Conservation (phyloP, 345 rosid genomes). For the Eucalyptus globulus region DNA sequence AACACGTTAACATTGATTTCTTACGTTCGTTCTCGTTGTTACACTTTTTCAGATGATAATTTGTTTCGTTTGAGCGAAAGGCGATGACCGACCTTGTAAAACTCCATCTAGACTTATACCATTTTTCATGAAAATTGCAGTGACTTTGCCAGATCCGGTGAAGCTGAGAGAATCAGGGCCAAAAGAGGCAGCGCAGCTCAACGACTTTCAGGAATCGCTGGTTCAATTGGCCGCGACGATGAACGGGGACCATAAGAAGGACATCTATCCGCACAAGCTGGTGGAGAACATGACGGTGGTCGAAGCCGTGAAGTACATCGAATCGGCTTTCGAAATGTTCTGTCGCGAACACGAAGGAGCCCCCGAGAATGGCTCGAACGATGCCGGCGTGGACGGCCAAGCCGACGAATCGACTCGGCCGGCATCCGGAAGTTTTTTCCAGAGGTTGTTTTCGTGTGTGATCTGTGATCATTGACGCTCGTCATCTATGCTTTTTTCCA, state of each 20-base stretch:
- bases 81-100: background rate
- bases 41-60: background rate
- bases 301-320: slow-evolving; percentile 36
- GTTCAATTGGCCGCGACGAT: slow-evolving; percentile 51
- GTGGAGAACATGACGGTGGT: slow-evolving; percentile 47
- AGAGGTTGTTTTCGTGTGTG: slow-evolving; percentile 26
- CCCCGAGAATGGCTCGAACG: slow-evolving; percentile 20
- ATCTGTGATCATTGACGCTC: slow-evolving; percentile 17
- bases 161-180: slow-evolving; percentile 22
- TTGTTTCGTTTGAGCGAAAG: background rate
- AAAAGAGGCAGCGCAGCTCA: slow-evolving; percentile 28
- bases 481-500: background rate
- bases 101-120: background rate
- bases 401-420: background rate
- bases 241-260: slow-evolving; percentile 45
- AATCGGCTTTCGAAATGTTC: slow-evolving; percentile 25
- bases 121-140: slow-evolving; percentile 4
- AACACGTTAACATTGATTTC: background rate
- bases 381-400: background rate
- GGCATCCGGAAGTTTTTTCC: background rate
- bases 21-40: background rate
- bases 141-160: slow-evolving; percentile 29
- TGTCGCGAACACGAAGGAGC: slow-evolving; percentile 17
- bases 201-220: slow-evolving; percentile 59
- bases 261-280: slow-evolving; percentile 27